phyloP scores from a whole-genome alignment of 805 yeast genomes.

The Starmerella sirachaensis region DNA sequence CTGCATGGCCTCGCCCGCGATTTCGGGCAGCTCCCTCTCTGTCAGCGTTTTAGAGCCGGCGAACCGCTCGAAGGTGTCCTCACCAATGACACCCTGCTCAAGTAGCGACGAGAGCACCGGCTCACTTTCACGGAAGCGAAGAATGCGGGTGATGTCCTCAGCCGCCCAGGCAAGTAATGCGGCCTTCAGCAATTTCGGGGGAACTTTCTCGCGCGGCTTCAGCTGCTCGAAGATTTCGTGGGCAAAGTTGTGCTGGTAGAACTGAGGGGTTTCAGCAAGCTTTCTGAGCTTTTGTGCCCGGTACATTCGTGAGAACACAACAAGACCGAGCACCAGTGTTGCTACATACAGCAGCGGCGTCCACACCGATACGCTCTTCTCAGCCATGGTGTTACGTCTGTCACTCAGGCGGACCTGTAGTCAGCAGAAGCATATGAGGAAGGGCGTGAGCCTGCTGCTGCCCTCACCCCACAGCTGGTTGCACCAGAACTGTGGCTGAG shows the following conservation, averaged over 20 bases:
- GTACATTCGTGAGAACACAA: conserved; percentile 57
- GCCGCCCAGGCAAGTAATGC: conserved; percentile 63
- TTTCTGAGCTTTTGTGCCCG: conserved; percentile 44
- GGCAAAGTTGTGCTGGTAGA: conserved; percentile 55
- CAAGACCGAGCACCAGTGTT: conserved; percentile 52
- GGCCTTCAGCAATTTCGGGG: conserved; percentile 65
- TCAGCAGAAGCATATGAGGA: not conserved
- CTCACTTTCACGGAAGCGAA: conserved; percentile 70
- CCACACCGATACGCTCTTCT: conserved; percentile 17
- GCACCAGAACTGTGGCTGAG: too few species aligned
- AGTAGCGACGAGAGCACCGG: conserved; percentile 58
- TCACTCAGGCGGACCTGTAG: not conserved
- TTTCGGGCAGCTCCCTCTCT: conserved; percentile 68
- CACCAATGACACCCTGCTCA: conserved; percentile 84
- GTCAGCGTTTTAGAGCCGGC: conserved; percentile 65
- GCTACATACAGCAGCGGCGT: conserved; percentile 49
- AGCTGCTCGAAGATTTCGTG: conserved; percentile 52
- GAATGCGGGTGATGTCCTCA: conserved; percentile 72
- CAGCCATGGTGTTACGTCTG: conserved; percentile 14
- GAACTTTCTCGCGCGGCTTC: conserved; percentile 46
- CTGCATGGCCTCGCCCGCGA: conserved; percentile 61
- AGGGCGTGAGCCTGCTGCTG: too few species aligned
- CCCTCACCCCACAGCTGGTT: too few species aligned
- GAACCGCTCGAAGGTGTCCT: conserved; percentile 70
- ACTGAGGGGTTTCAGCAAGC: conserved; percentile 51